Evolutionary conservation across 805 yeast genomes (phyloP), one percentile per base, ranked within the genome.

Genomic region (Yamadazyma akitaensis): DNA sequence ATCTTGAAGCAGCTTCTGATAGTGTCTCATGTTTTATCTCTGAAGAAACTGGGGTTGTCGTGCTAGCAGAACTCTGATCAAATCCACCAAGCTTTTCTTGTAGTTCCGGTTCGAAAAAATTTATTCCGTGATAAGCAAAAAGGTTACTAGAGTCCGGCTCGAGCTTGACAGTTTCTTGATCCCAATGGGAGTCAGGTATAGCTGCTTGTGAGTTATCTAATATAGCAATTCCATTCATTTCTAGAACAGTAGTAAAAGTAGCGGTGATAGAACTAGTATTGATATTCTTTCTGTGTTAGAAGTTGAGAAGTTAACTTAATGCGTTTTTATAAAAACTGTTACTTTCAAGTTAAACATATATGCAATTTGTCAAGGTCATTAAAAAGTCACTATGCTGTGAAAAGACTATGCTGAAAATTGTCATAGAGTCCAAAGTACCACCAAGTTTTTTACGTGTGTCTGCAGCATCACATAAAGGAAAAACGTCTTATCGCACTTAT

Each of bases 211-310:
- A 28, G 12, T 38, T 38, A 26, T 38, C 43, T 16, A 41, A 41
- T 19, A 41, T 41, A 32, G 43, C 37, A 21, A 41, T 32, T 13
- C 31, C 43, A 32, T 41, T 33, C 43, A 41, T 41, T 41, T 19
- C 17, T 26, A 18, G n/a, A 18, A 9, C 24, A 21, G 21, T 19
- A 14, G 24, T 34, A 18, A 24, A 24, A 14, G 12, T 18, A 19
- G 18, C 12, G 17, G 17, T 7, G 19, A 24, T 18, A 17, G 16
- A 34, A 7, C 37, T 34, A 16, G 10, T 16, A 10, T 18, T 34
- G 37, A 34, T 11, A 14, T 16, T 34, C 3, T 34, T 34, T 16
- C 37, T 34, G 37, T 34, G 32, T 28, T 9, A 28, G n/a, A 28
- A 28, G 9, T 11, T 28, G 32, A 28, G 32, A 28, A 28, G n/a